These are phyloP conservation scores for Populus ilicifolia DNA, from an alignment of 345 rosid genomes.

Conservation along the genomic window DNA sequence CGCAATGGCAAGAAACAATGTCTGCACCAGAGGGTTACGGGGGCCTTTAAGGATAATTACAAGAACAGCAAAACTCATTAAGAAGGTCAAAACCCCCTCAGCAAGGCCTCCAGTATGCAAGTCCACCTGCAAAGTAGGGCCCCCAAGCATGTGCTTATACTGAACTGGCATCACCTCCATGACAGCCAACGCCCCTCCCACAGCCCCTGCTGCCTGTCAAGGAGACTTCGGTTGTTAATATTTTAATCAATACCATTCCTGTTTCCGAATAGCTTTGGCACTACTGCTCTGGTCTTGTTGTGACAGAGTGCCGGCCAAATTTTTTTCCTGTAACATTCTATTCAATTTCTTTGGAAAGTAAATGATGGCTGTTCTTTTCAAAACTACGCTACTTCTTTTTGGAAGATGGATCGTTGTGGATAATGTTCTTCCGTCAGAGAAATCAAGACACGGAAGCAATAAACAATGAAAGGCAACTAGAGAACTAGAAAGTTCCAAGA, in stretches of 20 bases:
- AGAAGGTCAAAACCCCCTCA: conserved; percentile 78
- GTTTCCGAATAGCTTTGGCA: background rate
- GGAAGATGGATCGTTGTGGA: background rate
- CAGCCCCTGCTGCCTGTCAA: conserved; percentile 89
- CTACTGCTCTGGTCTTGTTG: background rate
- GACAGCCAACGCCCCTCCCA: conserved; percentile 76
- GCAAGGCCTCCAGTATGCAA: conserved; percentile 81
- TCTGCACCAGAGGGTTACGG: conserved; percentile 38
- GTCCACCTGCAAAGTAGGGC: conserved; percentile 65
- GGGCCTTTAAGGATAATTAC: conserved; percentile 76
- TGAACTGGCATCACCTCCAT: conserved; percentile 68
- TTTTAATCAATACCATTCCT: background rate
- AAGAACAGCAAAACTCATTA: conserved; percentile 65
- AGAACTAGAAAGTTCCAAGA: background rate
- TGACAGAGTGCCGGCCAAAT: background rate
- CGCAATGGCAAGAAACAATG: conserved; percentile 62
- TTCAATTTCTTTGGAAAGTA: background rate
- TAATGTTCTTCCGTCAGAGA: background rate
- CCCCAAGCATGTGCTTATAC: conserved; percentile 67
- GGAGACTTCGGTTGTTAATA: background rate
- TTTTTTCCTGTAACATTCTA: too few relatives aligned
- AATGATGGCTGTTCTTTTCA: background rate
- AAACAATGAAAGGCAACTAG: background rate
- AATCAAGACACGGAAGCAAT: background rate
- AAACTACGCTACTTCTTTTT: background rate